Conservation (phyloP, 2,329 filamentous ascomycete genomes). For the Annulohypoxylon truncatum region DNA sequence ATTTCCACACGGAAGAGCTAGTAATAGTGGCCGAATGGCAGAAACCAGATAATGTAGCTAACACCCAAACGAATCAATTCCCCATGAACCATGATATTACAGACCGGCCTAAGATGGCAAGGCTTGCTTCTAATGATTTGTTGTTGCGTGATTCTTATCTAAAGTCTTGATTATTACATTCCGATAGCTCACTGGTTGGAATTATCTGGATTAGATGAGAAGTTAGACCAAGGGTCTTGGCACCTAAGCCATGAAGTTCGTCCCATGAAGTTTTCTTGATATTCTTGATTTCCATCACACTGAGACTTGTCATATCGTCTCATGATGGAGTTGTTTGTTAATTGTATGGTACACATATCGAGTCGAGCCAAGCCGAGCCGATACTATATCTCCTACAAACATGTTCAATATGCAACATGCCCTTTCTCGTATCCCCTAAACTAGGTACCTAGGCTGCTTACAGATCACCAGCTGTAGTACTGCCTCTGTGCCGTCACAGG, state of each 20-base stretch:
- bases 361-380: slow-evolving; percentile 26
- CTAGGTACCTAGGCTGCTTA: not conserved
- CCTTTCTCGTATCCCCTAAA: not conserved
- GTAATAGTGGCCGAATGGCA: slow-evolving; percentile 5
- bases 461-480: slow-evolving; percentile 86
- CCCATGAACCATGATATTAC: slow-evolving; percentile 21
- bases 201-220: not conserved
- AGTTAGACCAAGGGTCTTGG: not conserved
- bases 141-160: not conserved
- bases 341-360: slow-evolving; percentile 35
- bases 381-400: slow-evolving; percentile 40
- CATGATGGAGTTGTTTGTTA: slow-evolving; percentile 16
- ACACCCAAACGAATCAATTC: slow-evolving; percentile 3
- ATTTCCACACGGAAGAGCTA: slow-evolving; percentile 16
- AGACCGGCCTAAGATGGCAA: not conserved
- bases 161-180: not conserved
- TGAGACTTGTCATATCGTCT: slow-evolving; percentile 3
- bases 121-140: not conserved
- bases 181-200: slow-evolving; percentile 12
- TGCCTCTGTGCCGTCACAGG: slow-evolving; percentile 86
- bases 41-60: slow-evolving; percentile 21
- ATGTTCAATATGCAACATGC: slow-evolving; percentile 36
- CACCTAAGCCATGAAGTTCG: not conserved
- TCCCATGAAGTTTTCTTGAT: not conserved
- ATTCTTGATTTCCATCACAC: not conserved